Evolutionary conservation across 805 yeast genomes (phyloP), one percentile per base, ranked within the genome.

Genomic region (Zygosaccharomyces bailii): DNA sequence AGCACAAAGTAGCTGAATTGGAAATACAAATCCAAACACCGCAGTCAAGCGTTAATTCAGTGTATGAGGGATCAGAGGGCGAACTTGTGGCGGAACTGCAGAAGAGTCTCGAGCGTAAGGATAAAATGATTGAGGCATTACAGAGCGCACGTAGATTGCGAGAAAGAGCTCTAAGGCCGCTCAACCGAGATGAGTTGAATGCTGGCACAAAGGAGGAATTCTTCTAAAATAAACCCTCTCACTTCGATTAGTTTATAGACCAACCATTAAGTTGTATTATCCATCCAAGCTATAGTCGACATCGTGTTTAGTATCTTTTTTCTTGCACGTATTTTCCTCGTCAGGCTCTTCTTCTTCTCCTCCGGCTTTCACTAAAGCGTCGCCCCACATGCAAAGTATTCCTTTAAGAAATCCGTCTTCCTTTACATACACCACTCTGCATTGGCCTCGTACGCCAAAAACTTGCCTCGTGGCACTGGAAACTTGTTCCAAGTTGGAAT

Each of bases 101-200:
- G 54, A 82, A 78, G 39, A 71, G 76, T 34, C 56, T 86, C 30
- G 73, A 75, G 36, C 86, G 84, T 50, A 89, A 88, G 61, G 95
- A 88, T 53, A 80, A 81, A 36, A 82, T 89, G 51, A 85, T 89
- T 46, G 78, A 76, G 48, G 88, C 91, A 1, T 67, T 88, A 44
- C 78, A 82, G 27, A 78, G 84, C 36, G 78, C 86, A 2, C 73
- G 79, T 27, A 74, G 80, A 54, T 72, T 84, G 25, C 73, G 90
- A 25, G 78, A 66, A 17, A 52, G 63, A 21, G 61, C 57, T 9
- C 45, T 59, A 25, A 41, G 51, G 32, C 60, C 60, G 5, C 34
- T 48, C 13, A 43, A 42, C 24, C 34, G 30, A 34, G 38, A 39
- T 3, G 43, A 39, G 16, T 5, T 31, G 18, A 13, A 16, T 8